A percentile compares a stretch with the other conserved stretches of the same genome.
Evolutionary conservation across 345 rosid genomes (phyloP).

Genomic region (Melastoma malabathricum): DNA sequence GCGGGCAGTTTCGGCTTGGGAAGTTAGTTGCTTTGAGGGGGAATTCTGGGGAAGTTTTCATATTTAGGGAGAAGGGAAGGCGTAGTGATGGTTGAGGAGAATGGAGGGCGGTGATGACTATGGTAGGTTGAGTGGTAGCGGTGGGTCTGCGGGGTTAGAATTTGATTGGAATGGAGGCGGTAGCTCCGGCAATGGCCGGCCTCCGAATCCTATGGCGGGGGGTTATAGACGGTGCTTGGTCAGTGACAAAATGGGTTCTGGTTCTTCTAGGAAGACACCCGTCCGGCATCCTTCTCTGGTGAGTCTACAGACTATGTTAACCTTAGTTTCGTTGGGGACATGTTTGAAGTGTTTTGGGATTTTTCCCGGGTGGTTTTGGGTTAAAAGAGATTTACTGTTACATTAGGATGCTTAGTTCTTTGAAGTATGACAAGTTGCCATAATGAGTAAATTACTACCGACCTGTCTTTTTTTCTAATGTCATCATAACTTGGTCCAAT

Average conservation of each 20-base stretch:
- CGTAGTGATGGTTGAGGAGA: conserved; percentile 27
- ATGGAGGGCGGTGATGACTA: conserved; percentile 41
- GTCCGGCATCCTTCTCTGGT: conserved; percentile 68
- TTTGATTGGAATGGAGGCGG: conserved; percentile 23
- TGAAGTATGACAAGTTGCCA: too few species aligned
- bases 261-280: conserved; percentile 40
- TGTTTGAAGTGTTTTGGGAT: too few species aligned
- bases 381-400: too few species aligned
- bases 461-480: too few species aligned
- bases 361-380: neutral
- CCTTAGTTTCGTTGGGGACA: neutral
- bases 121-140: too few species aligned
- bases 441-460: too few species aligned
- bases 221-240: conserved; percentile 16
- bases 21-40: too few species aligned
- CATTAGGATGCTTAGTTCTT: too few species aligned
- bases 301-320: conserved; percentile 13
- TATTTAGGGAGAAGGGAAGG: conserved; percentile 1
- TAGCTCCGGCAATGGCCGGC: conserved; percentile 40
- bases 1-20: too few species aligned
- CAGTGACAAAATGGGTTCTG: conserved; percentile 14
- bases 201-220: conserved; percentile 47
- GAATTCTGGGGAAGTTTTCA: too few species aligned
- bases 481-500: too few species aligned
- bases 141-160: conserved; percentile 5